Evolutionary conservation across 164 flowering plant genomes (phyloP).

Genomic region (Nelumbo lutea): DNA sequence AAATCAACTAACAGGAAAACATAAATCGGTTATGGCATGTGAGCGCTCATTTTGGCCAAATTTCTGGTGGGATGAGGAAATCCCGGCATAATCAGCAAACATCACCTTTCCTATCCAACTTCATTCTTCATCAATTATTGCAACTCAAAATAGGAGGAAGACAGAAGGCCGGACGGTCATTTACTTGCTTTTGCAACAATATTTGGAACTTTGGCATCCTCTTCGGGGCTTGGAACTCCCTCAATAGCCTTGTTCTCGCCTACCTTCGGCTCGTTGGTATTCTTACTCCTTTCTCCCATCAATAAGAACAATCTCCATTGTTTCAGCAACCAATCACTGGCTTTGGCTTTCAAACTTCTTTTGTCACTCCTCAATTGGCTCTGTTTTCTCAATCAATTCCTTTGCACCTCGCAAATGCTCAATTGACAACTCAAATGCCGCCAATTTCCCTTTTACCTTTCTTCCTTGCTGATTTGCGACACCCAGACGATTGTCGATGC

Average conservation of each 20-base stretch:
- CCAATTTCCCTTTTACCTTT: conserved; percentile 90
- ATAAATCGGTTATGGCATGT: too few species aligned
- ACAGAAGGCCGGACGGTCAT: neutral
- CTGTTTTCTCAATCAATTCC: conserved; percentile 29
- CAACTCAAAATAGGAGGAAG: too few species aligned
- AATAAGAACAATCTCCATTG: conserved; percentile 34
- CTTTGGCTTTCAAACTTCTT: conserved; percentile 53
- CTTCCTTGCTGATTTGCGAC: conserved; percentile 91
- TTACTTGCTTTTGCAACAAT: conserved; percentile 11
- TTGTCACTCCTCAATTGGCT: conserved; percentile 16
- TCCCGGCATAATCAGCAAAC: too few species aligned
- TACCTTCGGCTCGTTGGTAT: conserved; percentile 58
- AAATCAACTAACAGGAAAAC: too few species aligned
- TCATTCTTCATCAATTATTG: too few species aligned
- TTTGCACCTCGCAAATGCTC: conserved; percentile 30
- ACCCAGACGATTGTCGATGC: conserved; percentile 96
- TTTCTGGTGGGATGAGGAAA: too few species aligned
- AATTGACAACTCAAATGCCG: conserved; percentile 95
- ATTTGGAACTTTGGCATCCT: conserved; percentile 43
- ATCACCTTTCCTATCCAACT: too few species aligned
- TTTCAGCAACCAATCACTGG: conserved; percentile 44
- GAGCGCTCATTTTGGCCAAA: too few species aligned
- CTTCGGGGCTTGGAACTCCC: conserved; percentile 52
- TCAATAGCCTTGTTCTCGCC: conserved; percentile 43
- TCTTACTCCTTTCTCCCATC: conserved; percentile 62